Conservation (phyloP, 805 yeast genomes). For the Candida bentonensis region DNA sequence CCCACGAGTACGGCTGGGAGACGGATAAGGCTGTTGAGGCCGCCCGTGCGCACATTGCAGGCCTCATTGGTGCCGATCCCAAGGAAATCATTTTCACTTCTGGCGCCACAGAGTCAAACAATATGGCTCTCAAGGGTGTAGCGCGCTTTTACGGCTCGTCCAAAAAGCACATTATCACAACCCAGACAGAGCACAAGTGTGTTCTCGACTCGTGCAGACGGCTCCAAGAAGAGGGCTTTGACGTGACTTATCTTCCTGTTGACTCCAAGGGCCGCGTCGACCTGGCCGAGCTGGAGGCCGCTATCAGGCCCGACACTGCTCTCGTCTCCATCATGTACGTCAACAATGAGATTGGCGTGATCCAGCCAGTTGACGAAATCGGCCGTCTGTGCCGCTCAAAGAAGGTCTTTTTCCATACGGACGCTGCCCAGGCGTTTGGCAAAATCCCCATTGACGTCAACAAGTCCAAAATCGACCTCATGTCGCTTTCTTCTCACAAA, state of each 20-base stretch:
- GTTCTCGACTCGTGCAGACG: constrained; percentile 94
- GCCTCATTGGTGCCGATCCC: constrained; percentile 80
- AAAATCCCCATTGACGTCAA: constrained; percentile 88
- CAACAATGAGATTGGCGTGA: constrained; percentile 94
- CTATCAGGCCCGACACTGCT: constrained; percentile 83
- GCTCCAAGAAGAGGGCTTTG: constrained; percentile 93
- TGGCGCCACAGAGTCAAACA: constrained; percentile 96
- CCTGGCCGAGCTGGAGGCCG: constrained; percentile 61
- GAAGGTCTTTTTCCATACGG: constrained; percentile 94
- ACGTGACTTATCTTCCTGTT: constrained; percentile 86
- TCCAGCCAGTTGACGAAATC: constrained; percentile 90
- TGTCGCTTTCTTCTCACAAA: constrained; percentile 93
- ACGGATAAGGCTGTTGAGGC: constrained; percentile 82
- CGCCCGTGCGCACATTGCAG: constrained; percentile 74
- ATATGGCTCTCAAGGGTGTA: constrained; percentile 90
- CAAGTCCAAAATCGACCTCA: constrained; percentile 78
- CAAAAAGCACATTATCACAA: constrained; percentile 86
- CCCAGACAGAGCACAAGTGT: constrained; percentile 97
- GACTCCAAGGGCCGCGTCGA: constrained; percentile 63
- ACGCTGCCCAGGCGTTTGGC: constrained; percentile 95
- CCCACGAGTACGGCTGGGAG: constrained; percentile 98
- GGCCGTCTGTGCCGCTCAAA: constrained; percentile 74
- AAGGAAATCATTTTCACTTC: constrained; percentile 94
- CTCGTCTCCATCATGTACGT: constrained; percentile 93
- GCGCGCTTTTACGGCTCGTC: constrained; percentile 83